Evolutionary conservation across 2,329 filamentous ascomycete genomes (phyloP).

Genomic region (Neoascochyta sp.): DNA sequence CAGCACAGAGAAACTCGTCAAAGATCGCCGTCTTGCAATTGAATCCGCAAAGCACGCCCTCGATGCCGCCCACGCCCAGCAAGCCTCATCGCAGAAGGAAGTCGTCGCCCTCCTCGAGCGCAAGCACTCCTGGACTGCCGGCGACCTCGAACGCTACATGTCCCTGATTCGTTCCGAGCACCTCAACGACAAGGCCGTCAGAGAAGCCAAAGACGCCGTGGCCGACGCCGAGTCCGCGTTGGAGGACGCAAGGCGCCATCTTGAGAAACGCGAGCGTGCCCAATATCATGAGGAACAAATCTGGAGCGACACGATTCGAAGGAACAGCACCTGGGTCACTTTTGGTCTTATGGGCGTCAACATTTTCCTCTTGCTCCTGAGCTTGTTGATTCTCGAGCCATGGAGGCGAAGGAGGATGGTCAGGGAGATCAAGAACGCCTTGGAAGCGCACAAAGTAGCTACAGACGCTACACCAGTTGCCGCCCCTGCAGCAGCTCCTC

Average conservation of each 20-base stretch:
- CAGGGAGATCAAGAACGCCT: slow-evolving; percentile 57
- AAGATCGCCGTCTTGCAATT: slow-evolving; percentile 60
- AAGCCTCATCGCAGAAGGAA: slow-evolving; percentile 88
- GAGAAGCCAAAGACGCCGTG: slow-evolving; percentile 66
- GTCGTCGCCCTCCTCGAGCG: slow-evolving; percentile 90
- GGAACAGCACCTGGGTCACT: slow-evolving; percentile 97
- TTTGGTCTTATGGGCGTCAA: slow-evolving; percentile 98
- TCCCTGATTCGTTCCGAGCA: slow-evolving; percentile 88
- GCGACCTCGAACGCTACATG: slow-evolving; percentile 92
- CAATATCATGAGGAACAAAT: slow-evolving; percentile 99
- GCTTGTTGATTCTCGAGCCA: slow-evolving; percentile 87
- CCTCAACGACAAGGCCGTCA: slow-evolving; percentile 81
- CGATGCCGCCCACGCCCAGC: slow-evolving; percentile 76
- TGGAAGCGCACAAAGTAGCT: slow-evolving; percentile 32
- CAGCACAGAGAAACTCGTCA: slow-evolving; percentile 53
- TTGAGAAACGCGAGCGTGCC: slow-evolving; percentile 80
- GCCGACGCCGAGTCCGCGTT: slow-evolving; percentile 73
- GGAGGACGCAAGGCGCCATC: slow-evolving; percentile 68
- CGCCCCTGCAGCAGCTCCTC: slow-evolving; percentile 2
- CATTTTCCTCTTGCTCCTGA: slow-evolving; percentile 78
- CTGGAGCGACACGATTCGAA: slow-evolving; percentile 94
- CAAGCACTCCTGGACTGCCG: slow-evolving; percentile 85
- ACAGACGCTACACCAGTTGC: slow-evolving; percentile 10
- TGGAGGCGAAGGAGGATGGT: slow-evolving; percentile 82
- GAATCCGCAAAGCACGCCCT: slow-evolving; percentile 70